Base-by-base conservation (phyloP, 805 yeast species). In the Candida maltosa region DNA sequence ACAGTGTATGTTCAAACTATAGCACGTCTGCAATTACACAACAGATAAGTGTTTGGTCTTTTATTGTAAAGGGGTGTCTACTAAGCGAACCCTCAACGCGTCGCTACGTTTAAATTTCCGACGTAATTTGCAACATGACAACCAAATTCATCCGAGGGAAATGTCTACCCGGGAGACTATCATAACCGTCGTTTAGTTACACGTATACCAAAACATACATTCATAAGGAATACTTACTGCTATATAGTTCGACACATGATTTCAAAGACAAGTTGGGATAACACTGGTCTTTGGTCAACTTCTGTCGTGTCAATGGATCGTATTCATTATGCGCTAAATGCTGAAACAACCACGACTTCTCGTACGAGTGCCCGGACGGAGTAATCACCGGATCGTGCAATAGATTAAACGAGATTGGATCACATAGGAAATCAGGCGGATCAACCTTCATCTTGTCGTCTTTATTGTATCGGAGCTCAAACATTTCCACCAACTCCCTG, bases 311-410 rank as follows among this genome's bases (percentile, higher is more conserved):
- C 27, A 67, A 45, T 6, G 72, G 73, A 40, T 67, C 73, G 11
- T 43, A 45, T 10, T 51, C 34, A 31, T 43, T 45, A 31, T 47
- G 50, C 5, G 29, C 34, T 34, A 66, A 44, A 42, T 61, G 62
- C 38, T 58, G 57, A 30, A 53, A 36, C 9, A 69, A 41, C 51
- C 60, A 56, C 3, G 69, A 44, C 31, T 58, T 52, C 36, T 69
- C 73, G 39, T 57, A 68, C 1, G 70, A 51, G 19, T 58, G 59
- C 2, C 74, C 73, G 10, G 66, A 54, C 5, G 65, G 67, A 4
- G 67, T 55, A 12, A 67, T 48, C 6, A 68, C 71, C 0, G 73
- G 75, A 26, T 69, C 70, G 29, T 42, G 45, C 39, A 63, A 62
- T 16, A 65, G 31, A 29, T 56, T 54, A 46, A 66, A 65, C 8